These are phyloP conservation scores for Phytophthora pseudosyringae DNA, from an alignment of 352 stramenopile species.

Conservation along the genomic window DNA sequence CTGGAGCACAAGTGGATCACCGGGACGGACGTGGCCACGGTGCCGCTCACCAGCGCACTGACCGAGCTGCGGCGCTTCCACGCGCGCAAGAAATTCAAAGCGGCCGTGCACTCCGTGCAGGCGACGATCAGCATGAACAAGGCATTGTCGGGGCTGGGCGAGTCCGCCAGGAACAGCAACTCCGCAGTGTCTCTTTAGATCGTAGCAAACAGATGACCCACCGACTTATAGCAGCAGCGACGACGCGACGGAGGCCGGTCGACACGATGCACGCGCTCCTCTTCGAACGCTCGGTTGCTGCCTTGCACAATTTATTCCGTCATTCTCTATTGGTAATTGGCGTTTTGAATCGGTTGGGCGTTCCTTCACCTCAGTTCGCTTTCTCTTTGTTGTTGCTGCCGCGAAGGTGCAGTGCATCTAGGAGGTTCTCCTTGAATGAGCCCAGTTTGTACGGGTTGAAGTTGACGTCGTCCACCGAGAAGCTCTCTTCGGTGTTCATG, in stretches of 20 bases:
- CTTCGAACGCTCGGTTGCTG: constrained; percentile 25
- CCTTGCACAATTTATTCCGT: constrained; percentile 37
- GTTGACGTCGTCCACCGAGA: constrained; percentile 75
- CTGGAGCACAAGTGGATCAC: constrained; percentile 82
- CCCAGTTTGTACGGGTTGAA: constrained; percentile 80
- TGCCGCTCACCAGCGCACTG: constrained; percentile 77
- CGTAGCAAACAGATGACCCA: constrained; percentile 15
- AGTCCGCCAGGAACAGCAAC: constrained; percentile 36
- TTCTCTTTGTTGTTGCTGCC: constrained; percentile 37
- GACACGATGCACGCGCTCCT: constrained; percentile 9
- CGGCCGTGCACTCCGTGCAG: constrained; percentile 79
- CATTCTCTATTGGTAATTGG: constrained; percentile 25
- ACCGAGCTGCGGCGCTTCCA: constrained; percentile 84
- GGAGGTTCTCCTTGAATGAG: constrained; percentile 62
- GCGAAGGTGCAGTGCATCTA: constrained; percentile 58
- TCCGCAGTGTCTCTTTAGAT: constrained; percentile 56
- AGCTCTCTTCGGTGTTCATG: constrained; percentile 75
- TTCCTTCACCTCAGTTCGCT: constrained; percentile 16
- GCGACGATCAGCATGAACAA: constrained; percentile 89
- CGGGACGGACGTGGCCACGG: constrained; percentile 66
- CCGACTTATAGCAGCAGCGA: constrained; percentile 17
- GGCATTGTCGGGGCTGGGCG: constrained; percentile 43
- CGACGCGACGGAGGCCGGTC: constrained; percentile 5
- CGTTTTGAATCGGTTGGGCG: constrained; percentile 1
- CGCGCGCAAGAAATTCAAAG: constrained; percentile 85